These are phyloP conservation scores for Astragalus membranaceus DNA, from an alignment of 306 rosid genomes.

Conservation along the genomic window DNA sequence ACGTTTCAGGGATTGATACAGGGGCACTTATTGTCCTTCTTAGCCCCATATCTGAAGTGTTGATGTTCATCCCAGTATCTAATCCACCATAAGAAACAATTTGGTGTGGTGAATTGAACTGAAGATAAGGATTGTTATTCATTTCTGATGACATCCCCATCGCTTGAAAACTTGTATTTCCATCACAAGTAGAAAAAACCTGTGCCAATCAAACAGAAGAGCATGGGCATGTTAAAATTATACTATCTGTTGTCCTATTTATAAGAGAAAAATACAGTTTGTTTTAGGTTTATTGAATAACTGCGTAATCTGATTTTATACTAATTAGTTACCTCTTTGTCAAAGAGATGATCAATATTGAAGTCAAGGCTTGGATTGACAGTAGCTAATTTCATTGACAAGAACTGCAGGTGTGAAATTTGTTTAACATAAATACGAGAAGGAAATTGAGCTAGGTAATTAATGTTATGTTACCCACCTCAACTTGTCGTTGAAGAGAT, in stretches of 20 bases:
- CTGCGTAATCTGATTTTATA: neutral
- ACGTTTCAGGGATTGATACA: slow-evolving; percentile 51
- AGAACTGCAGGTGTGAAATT: slow-evolving; percentile 49
- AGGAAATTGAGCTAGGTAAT: slow-evolving; percentile 3
- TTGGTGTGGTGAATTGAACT: slow-evolving; percentile 51
- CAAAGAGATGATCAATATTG: slow-evolving; percentile 58
- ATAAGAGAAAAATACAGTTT: too few species aligned
- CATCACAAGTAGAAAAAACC: slow-evolving; percentile 47
- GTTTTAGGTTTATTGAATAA: too few species aligned
- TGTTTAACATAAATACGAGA: too few species aligned
- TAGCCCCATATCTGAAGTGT: slow-evolving; percentile 40
- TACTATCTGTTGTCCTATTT: too few species aligned
- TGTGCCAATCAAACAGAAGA: slow-evolving; percentile 23
- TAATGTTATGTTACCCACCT: slow-evolving; percentile 29
- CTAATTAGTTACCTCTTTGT: slow-evolving; percentile 60
- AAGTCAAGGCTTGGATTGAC: slow-evolving; percentile 72
- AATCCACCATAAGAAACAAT: slow-evolving; percentile 43
- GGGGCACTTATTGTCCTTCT: slow-evolving; percentile 61
- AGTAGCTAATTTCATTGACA: slow-evolving; percentile 93
- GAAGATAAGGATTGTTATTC: slow-evolving; percentile 37
- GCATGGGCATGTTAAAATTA: slow-evolving; percentile 4
- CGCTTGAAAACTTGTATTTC: slow-evolving; percentile 40
- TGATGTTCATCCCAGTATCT: slow-evolving; percentile 34
- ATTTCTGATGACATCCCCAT: slow-evolving; percentile 51
- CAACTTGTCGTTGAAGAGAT: slow-evolving; percentile 94